These are phyloP conservation scores for Monilinia polystroma DNA, from an alignment of 2,329 filamentous ascomycete species.

Conservation along the genomic window DNA sequence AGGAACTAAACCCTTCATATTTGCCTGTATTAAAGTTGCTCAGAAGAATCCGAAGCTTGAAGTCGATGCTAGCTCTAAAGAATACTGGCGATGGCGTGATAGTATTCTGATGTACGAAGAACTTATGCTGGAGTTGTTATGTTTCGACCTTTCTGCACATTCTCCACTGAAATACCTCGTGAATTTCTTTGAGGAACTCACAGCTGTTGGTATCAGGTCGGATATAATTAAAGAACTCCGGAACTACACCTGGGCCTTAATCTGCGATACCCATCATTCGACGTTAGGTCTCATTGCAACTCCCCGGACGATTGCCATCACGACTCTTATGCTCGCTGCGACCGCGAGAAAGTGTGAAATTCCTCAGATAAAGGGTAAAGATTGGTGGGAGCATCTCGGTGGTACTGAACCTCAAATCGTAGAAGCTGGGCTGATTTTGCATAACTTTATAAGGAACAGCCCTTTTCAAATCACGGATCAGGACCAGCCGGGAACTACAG, in stretches of 20 bases:
- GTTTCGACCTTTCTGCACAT: conserved; percentile 89
- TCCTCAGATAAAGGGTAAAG: conserved; percentile 66
- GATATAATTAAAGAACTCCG: conserved; percentile 61
- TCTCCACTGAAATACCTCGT: conserved; percentile 85
- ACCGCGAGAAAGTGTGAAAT: conserved; percentile 72
- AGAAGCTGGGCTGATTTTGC: conserved; percentile 74
- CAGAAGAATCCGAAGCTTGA: conserved; percentile 89
- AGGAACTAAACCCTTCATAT: conserved; percentile 92
- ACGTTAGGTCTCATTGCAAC: conserved; percentile 79
- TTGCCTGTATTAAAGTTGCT: conserved; percentile 89
- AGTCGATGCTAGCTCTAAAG: conserved; percentile 95
- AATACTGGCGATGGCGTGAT: conserved; percentile 97
- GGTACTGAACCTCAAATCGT: conserved; percentile 69
- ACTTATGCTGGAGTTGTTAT: conserved; percentile 83
- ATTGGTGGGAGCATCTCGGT: conserved; percentile 84
- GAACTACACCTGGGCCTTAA: conserved; percentile 88
- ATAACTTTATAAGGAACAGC: conserved; percentile 64
- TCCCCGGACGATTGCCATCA: conserved; percentile 77
- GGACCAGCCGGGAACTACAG: conserved; percentile 8
- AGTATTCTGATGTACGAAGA: conserved; percentile 92
- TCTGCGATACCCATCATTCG: conserved; percentile 87
- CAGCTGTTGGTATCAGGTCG: conserved; percentile 64
- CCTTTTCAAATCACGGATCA: conserved; percentile 41
- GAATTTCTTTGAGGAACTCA: conserved; percentile 72
- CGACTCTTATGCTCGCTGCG: conserved; percentile 82